Conservation (phyloP, 1,284 basidiomycete genomes). For the Ustanciosporium gigantosporum region DNA sequence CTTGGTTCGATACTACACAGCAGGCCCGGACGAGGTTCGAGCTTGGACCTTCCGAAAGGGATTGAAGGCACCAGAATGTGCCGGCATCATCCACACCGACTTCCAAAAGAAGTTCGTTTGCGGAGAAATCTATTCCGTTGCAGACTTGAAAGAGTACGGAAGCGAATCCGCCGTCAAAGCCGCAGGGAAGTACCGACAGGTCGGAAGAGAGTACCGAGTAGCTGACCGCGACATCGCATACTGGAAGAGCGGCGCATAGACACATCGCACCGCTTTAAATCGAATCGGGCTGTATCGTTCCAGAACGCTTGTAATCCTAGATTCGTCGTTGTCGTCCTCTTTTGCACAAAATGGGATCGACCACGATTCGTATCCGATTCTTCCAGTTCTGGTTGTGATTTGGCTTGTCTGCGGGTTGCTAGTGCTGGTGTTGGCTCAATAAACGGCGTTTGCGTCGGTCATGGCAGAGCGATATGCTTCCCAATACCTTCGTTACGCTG, state of each 20-base stretch:
- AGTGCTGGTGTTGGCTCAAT: no score
- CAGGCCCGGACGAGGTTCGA: slow-evolving; percentile 92
- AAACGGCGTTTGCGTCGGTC: no score
- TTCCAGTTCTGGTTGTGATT: no score
- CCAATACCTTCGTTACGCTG: no score
- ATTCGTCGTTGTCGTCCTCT: no score
- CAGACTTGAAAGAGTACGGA: slow-evolving; percentile 88
- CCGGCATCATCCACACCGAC: slow-evolving; percentile 94
- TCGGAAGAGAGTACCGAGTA: slow-evolving; percentile 90
- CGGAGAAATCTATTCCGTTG: slow-evolving; percentile 94
- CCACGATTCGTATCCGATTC: no score
- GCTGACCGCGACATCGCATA: slow-evolving; percentile 58
- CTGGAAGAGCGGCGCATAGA: slow-evolving; percentile 40
- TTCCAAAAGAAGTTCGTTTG: slow-evolving; percentile 99
- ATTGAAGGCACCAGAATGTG: slow-evolving; percentile 92
- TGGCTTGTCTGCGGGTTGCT: no score
- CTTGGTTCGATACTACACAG: slow-evolving; percentile 72
- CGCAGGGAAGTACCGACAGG: slow-evolving; percentile 91
- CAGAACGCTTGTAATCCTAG: no score
- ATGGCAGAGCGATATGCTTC: no score
- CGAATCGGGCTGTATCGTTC: no score
- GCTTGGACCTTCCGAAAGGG: slow-evolving; percentile 94
- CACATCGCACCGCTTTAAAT: no score
- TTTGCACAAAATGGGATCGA: no score
- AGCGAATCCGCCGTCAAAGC: slow-evolving; percentile 90